Evolutionary conservation across 2,329 filamentous ascomycete species (phyloP), one percentile per base, ranked within the genome.

Genomic region (Zelopaecilomyces penicillatus): DNA sequence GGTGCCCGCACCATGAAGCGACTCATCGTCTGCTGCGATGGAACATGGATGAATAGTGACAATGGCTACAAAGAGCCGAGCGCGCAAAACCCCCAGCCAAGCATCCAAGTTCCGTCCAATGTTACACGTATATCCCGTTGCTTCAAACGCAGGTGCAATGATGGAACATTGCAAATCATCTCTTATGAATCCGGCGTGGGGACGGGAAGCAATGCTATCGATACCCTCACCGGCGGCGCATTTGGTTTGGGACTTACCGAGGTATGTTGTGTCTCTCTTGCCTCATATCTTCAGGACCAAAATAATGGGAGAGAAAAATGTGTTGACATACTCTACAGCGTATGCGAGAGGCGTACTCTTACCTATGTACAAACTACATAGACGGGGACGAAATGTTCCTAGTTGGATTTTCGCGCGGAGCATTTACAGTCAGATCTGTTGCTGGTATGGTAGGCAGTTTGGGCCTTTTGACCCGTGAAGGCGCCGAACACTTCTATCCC

Each of bases 181-280:
- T 75, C 72, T 53, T 82, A 82, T 55, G 75, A 80, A 55, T 74
- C 75, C 6, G 78, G 78, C 19, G 75, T 82, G 29, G 78, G 78
- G 11, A 76, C 75, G 3, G 71, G 70, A 2, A 68, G 69, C 50
- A 69, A 68, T 37, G 50, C 66, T 30, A 44, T 76, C n/a, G 73
- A 77, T 45, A 65, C 65, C 37, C 49, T 80, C 11, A 69, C 70
- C 0, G 75, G 76, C 5, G 76, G 76, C 37, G 71, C 74, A 3
- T 76, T 79, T 52, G 75, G 76, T 3, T 59, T 67, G 11, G 75
- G 76, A 1, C 69, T 80, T 36, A 65, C 70, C 28, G 74, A 78
- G 62, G 72, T 73, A 46, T 43, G 65, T 47, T 7, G 28, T 19
- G 19, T 19, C 19, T 19, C 19, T n/a, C 12, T 9, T 2, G 8